These are phyloP conservation scores for Salvia hispanica DNA, from an alignment of 257 asterid genomes.

Conservation along the genomic window DNA sequence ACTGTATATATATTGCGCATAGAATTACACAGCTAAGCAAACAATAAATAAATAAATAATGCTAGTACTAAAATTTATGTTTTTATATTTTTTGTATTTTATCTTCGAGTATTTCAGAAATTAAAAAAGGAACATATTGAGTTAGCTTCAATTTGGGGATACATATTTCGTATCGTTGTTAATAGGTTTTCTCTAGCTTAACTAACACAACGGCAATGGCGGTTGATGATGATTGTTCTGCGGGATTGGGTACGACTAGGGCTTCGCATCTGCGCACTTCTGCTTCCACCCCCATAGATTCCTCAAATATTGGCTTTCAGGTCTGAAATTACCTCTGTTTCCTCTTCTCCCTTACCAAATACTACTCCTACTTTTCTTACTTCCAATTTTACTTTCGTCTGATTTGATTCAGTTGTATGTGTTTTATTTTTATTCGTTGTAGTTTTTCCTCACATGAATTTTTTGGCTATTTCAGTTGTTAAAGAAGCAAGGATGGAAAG, in stretches of 20 bases:
- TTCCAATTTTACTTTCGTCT: too few species aligned
- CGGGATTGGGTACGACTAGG: constrained; percentile 37
- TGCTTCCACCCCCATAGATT: constrained; percentile 50
- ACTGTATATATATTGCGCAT: too few species aligned
- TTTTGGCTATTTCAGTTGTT: constrained; percentile 50
- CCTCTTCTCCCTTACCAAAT: neutral
- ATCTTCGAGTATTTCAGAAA: too few species aligned
- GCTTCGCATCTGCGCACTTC: constrained; percentile 29
- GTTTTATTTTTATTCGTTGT: neutral
- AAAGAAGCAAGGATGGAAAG: constrained; percentile 95
- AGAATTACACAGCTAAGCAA: too few species aligned
- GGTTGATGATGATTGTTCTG: constrained; percentile 38
- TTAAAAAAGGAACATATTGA: too few species aligned
- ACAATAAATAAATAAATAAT: too few species aligned
- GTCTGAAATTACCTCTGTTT: constrained; percentile 18
- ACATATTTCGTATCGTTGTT: too few species aligned
- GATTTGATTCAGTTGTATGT: neutral
- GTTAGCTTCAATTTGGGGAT: too few species aligned
- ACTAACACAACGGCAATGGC: constrained; percentile 23
- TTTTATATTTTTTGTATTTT: too few species aligned
- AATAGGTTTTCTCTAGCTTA: too few species aligned
- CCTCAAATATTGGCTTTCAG: constrained; percentile 60
- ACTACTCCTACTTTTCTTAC: too few species aligned
- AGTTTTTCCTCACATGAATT: neutral
- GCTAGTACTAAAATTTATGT: too few species aligned